phyloP scores from a whole-genome alignment of 164 flowering plant genomes.

The Macadamia integrifolia region DNA sequence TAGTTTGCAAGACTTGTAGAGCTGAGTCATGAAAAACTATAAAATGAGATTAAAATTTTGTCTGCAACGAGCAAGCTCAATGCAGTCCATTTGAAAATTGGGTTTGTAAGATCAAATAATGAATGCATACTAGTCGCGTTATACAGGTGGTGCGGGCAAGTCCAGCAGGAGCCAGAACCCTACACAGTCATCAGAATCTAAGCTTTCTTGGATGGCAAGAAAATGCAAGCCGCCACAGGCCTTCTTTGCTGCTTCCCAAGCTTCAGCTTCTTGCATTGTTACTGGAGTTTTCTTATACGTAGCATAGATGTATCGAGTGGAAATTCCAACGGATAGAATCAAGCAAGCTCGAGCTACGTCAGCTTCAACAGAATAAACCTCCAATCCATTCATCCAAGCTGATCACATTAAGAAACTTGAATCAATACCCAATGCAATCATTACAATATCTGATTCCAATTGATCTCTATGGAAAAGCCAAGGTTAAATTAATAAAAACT shows the following conservation, averaged over 20 bases:
- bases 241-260: conserved; percentile 97
- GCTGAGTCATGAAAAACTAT: too few species aligned
- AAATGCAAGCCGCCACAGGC: conserved; percentile 91
- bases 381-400: conserved; percentile 99
- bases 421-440: not conserved
- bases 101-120: not conserved
- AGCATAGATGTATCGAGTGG: conserved; percentile 79
- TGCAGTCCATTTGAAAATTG: not conserved
- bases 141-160: conserved; percentile 93
- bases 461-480: not conserved
- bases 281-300: conserved; percentile 59
- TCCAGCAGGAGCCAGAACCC: conserved; percentile 95
- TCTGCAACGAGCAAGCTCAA: not conserved
- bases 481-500: too few species aligned
- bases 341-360: conserved; percentile 53
- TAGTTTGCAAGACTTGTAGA: too few species aligned
- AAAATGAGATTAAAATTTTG: not conserved
- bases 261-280: conserved; percentile 84
- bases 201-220: conserved; percentile 82
- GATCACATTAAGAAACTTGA: conserved; percentile 8
- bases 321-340: conserved; percentile 78
- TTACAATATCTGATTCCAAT: not conserved
- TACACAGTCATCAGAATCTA: conserved; percentile 89
- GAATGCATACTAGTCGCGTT: conserved; percentile 11
- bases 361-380: conserved; percentile 76